Base-by-base conservation (phyloP, 2,329 filamentous ascomycete species). In the Fusarium neocosmosporiellum region DNA sequence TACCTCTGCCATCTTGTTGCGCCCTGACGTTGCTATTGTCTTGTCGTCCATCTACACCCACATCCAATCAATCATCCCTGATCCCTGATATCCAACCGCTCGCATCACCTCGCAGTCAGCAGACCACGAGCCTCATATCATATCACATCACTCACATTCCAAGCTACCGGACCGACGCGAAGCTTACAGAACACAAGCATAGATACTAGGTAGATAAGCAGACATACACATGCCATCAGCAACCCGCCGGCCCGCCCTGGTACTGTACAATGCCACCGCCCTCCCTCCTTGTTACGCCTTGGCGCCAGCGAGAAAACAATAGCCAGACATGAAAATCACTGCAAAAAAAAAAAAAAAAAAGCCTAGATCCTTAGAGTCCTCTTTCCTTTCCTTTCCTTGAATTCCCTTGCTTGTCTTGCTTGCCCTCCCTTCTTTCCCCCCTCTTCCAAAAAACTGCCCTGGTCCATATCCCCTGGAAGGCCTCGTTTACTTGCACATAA, bases 251-350 rank as follows among this genome's bases (percentile, higher is more conserved):
- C 43, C 64, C 61, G 59, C 39, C 70, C 61, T 50, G 59, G 53
- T 66, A 69, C 61, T 72, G 55, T 69, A 69, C 67, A 74, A 72
- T 73, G 68, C 71, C 55, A 54, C 61, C 61, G 24, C 43, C 46
- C 24, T 11, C 46, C 46, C 18, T 29, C 60, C 67, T 53, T 61
- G 65, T n/a, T 73, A 71, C 71, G 71, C 71, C 71, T 46, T 36
- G 46, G 43, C 71, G 61, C 71, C 71, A 34, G 65, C 33, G 60
- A 58, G 66, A 48, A 63, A 65, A 65, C 34, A 57, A 67, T 41
- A 39, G 37, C 65, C 65, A 18, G 27, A 55, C n/a, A 31, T 31
- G 9, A 20, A 57, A 57, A 37, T 37, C 33, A 37, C 9, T 27
- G 34, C 16, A 36, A 22, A n/a, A 54, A 62, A 27, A n/a, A n/a